Percentiles rank a stretch among this genome's conserved stretches.
These are phyloP conservation scores for Clarireedia homoeocarpa DNA, from an alignment of 2,329 filamentous ascomycete genomes.

Conservation along the genomic window DNA sequence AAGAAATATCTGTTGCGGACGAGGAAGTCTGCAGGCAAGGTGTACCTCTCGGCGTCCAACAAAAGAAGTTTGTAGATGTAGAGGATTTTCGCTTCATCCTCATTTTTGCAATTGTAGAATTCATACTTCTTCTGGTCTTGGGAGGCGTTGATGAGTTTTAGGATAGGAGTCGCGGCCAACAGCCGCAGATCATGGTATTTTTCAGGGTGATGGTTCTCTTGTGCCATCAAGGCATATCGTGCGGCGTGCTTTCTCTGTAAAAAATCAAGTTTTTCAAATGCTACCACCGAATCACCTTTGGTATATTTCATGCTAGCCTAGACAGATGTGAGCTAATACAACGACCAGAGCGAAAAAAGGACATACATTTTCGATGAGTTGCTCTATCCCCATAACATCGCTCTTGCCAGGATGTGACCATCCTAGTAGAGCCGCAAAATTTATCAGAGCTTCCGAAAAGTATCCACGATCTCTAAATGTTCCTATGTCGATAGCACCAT, in stretches of 20 bases:
- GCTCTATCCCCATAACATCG: constrained; percentile 64
- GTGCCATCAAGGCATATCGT: constrained; percentile 20
- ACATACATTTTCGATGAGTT: constrained; percentile 61
- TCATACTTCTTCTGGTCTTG: constrained; percentile 3
- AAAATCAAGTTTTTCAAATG: constrained; percentile 70
- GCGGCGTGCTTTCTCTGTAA: constrained; percentile 61
- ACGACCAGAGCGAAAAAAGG: not conserved
- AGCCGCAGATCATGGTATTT: constrained; percentile 21
- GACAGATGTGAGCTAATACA: not conserved
- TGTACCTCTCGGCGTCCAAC: constrained; percentile 45
- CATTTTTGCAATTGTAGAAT: constrained; percentile 22
- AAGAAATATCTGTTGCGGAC: constrained; percentile 53
- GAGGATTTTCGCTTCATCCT: constrained; percentile 30
- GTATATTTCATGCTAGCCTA: constrained; percentile 84
- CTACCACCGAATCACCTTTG: constrained; percentile 79
- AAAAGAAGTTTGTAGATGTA: constrained; percentile 44
- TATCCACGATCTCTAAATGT: constrained; percentile 50
- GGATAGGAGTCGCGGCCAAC: constrained; percentile 24
- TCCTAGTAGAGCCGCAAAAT: constrained; percentile 79
- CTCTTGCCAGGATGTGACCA: constrained; percentile 64
- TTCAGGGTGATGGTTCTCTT: constrained; percentile 6
- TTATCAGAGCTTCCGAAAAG: constrained; percentile 57
- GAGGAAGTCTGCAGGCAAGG: constrained; percentile 46
- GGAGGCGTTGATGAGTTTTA: constrained; percentile 14
- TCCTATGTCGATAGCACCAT: constrained; percentile 54